Base-by-base conservation (phyloP, 345 rosid genomes). In the Excoecaria cochinchinensis region DNA sequence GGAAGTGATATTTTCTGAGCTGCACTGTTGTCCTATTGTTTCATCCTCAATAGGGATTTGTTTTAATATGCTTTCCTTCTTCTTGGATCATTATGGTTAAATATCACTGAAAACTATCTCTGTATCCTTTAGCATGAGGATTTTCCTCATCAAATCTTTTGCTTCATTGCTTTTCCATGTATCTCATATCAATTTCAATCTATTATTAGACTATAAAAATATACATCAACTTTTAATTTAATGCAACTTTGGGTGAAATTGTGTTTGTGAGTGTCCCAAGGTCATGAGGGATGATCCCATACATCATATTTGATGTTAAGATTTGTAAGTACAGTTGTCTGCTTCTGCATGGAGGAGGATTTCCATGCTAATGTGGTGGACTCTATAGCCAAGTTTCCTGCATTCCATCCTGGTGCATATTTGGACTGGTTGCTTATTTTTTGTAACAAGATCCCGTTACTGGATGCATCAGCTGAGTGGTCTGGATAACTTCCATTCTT, bases 291-390 rank as follows among this genome's bases (percentile, higher is more conserved):
- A 48, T 71, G 44, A 53, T 53, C 38, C 44, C 67, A 71, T 46
- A 19, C 38, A 22, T 79, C 62, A 22, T 25, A 24, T 61, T 24
- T 16, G 59, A 44, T 57, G 46, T 16, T 58, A 50, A n/a, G 42
- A 55, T 63, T 56, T 25, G 14, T 71, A 19, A 40, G 71, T 70
- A 68, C 38, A 17, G 69, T 50, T 63, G 39, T 64, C 57, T 39
- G 56, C 76, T 80, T 72, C 74, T 76, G 53, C 21, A n/a, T 73
- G 78, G 74, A 62, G 72, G 67, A 38, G 8, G 59, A 56, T 74
- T 25, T 10, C 60, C 72, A 21, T 38, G 57, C 77, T 72, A 63
- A 24, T 46, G 48, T 68, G 39, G 77, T 55, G 53, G 71, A 71
- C 21, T 51, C 7, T 73, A 62, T 62, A 38, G 71, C 59, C 66